Percentiles rank a stretch among this genome's conserved stretches.
These are phyloP conservation scores for Fraxinus nigra DNA, from an alignment of 305 asterid genomes.

Conservation along the genomic window DNA sequence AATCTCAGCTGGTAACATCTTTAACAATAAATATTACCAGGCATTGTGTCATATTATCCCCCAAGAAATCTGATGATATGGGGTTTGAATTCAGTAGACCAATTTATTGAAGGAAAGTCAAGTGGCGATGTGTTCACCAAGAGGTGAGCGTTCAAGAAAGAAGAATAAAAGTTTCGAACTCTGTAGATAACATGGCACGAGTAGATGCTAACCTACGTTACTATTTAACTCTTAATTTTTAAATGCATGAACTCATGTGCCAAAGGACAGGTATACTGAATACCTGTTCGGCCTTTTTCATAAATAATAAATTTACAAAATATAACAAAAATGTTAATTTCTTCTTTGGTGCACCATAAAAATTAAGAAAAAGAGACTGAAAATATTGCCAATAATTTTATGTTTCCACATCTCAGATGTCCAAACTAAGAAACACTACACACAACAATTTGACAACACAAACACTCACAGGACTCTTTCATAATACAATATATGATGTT, in stretches of 20 bases:
- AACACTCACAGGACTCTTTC: neutral
- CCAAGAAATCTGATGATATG: neutral
- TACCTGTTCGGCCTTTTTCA: neutral
- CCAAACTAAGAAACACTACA: neutral
- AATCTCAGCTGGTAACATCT: constrained; percentile 3
- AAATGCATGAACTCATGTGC: neutral
- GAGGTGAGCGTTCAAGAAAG: neutral
- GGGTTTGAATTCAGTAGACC: neutral
- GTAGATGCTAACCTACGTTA: neutral
- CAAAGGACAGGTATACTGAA: neutral
- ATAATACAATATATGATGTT: neutral
- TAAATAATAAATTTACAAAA: neutral
- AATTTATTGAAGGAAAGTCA: neutral
- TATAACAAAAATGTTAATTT: neutral
- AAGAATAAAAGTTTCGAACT: neutral
- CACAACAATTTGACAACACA: neutral
- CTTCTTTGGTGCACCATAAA: neutral
- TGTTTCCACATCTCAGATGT: neutral
- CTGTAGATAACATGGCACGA: neutral
- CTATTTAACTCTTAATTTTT: neutral
- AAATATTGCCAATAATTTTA: neutral
- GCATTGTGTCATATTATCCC: neutral
- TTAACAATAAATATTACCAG: neutral
- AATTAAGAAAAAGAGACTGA: neutral
- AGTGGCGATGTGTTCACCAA: neutral